Conservation (phyloP, 2,329 filamentous ascomycete species). For the Stachybotrys elegans region DNA sequence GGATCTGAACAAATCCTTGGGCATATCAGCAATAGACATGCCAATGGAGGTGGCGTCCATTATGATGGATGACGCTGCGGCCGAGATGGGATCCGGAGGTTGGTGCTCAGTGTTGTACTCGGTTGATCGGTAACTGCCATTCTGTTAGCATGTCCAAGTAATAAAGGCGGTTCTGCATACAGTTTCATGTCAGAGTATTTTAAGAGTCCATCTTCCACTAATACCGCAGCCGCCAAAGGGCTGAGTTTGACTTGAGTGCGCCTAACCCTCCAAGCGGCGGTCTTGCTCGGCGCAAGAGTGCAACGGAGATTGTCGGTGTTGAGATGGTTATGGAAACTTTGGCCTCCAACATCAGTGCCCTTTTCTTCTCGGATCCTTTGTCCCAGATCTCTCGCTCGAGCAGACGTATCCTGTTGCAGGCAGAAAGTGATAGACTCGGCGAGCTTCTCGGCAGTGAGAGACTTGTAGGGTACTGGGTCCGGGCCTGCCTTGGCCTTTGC, state of each 20-base stretch:
- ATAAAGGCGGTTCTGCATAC: conserved; percentile 35
- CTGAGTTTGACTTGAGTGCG: conserved; percentile 64
- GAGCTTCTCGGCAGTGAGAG: conserved; percentile 61
- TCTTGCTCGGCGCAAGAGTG: conserved; percentile 59
- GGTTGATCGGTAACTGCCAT: conserved; percentile 37
- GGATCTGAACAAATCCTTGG: conserved; percentile 49
- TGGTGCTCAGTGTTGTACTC: conserved; percentile 78
- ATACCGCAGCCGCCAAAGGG: conserved; percentile 64
- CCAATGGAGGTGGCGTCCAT: conserved; percentile 77
- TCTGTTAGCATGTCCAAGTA: conserved; percentile 7
- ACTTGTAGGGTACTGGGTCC: conserved; percentile 62
- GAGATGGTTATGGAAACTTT: conserved; percentile 68
- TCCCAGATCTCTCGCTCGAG: conserved; percentile 54
- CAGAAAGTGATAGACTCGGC: conserved; percentile 59
- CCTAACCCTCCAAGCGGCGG: conserved; percentile 71
- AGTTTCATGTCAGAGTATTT: conserved; percentile 69
- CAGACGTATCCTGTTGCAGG: conserved; percentile 52
- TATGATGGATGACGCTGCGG: conserved; percentile 71
- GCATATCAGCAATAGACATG: conserved; percentile 76
- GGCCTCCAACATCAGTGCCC: conserved; percentile 57
- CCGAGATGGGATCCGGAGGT: conserved; percentile 74
- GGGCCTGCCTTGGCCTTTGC: conserved; percentile 68
- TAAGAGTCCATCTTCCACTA: conserved; percentile 60
- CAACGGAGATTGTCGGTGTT: conserved; percentile 64
- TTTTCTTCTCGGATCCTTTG: conserved; percentile 61